These are phyloP conservation scores for Echites panduratus DNA, from an alignment of 257 asterid species.

Conservation along the genomic window DNA sequence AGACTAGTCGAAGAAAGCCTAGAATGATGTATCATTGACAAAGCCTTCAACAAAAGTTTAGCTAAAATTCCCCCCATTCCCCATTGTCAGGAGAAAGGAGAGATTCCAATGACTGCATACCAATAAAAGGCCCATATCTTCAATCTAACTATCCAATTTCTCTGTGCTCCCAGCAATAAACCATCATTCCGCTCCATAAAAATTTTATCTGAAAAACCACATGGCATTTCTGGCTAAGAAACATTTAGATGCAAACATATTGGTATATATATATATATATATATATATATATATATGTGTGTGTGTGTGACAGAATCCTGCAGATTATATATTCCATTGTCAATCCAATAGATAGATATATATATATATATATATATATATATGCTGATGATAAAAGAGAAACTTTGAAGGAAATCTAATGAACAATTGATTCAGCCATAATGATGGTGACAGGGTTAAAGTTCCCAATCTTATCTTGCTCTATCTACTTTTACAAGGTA, in stretches of 20 bases:
- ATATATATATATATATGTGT: too few species aligned
- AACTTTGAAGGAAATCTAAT: not conserved
- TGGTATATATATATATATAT: too few species aligned
- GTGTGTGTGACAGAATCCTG: not conserved
- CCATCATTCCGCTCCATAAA: not conserved
- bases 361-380: too few species aligned
- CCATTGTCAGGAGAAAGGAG: conserved; percentile 1
- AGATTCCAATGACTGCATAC: not conserved
- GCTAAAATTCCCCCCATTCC: not conserved
- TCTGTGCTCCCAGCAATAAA: not conserved
- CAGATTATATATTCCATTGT: not conserved
- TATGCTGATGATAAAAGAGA: not conserved
- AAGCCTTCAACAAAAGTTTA: not conserved
- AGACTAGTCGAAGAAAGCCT: not conserved
- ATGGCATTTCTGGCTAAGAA: not conserved
- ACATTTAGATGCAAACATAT: not conserved
- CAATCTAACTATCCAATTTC: not conserved
- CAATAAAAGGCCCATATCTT: not conserved
- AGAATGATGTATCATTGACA: not conserved
- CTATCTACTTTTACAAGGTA: too few species aligned
- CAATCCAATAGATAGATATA: not conserved
- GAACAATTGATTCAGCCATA: not conserved
- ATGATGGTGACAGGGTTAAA: not conserved
- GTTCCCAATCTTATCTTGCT: not conserved
- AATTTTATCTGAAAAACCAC: not conserved